These are phyloP conservation scores for Oemleria cerasiformis DNA, from an alignment of 306 rosid genomes.

Conservation along the genomic window DNA sequence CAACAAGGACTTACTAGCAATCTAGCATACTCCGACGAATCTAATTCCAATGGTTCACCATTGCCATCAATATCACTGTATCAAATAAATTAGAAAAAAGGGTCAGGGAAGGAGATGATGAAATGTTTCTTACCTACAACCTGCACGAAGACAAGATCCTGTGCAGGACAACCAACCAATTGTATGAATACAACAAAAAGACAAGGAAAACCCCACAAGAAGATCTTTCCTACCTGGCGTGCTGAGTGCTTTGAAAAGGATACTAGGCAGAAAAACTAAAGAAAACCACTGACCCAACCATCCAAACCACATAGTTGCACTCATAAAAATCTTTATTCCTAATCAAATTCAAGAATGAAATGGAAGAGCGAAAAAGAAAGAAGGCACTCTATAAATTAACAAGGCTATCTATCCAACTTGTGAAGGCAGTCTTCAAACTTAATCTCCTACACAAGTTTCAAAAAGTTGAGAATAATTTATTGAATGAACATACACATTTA, in stretches of 20 bases:
- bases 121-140: background rate
- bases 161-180: background rate
- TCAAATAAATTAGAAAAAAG: constrained; percentile 5
- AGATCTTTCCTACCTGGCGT: background rate
- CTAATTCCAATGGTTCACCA: constrained; percentile 51
- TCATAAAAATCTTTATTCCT: background rate
- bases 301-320: background rate
- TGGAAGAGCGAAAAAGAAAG: background rate
- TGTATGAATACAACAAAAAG: background rate
- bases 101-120: background rate
- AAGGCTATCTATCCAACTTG: background rate
- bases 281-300: background rate
- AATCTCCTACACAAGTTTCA: background rate
- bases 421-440: background rate
- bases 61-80: constrained; percentile 51
- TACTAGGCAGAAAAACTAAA: background rate
- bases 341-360: background rate
- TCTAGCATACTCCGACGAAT: constrained; percentile 39
- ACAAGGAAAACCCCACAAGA: background rate
- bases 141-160: background rate
- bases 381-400: background rate
- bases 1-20: constrained; percentile 43
- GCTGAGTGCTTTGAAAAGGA: background rate
- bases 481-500: constrained; percentile 47
- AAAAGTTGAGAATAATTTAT: constrained; percentile 13